These are phyloP conservation scores for Pleurostoma richardsiae DNA, from an alignment of 2,329 filamentous ascomycete genomes.

Conservation along the genomic window DNA sequence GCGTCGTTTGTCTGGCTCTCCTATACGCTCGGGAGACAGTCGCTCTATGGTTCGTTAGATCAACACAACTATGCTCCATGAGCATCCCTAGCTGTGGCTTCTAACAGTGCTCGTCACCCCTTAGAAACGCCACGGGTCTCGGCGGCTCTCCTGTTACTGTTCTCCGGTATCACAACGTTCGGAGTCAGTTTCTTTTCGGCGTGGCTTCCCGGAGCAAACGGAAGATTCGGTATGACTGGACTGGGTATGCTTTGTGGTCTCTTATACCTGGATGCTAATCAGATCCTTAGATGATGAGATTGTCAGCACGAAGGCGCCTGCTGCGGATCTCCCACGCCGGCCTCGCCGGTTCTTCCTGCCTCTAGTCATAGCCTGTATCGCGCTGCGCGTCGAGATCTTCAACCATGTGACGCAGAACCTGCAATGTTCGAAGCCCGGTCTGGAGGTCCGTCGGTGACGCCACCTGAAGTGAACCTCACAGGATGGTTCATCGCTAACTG, in stretches of 20 bases:
- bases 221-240: constrained; percentile 32
- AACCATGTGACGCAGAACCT: constrained; percentile 38
- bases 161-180: constrained; percentile 37
- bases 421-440: constrained; percentile 44
- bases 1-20: constrained; percentile 44
- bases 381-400: constrained; percentile 42
- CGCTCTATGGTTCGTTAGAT: constrained; percentile 24
- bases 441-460: constrained; percentile 33
- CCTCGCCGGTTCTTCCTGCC: constrained; percentile 42
- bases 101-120: too few species aligned
- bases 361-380: constrained; percentile 35
- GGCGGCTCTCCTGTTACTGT: constrained; percentile 37
- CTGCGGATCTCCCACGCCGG: constrained; percentile 34
- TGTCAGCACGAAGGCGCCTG: constrained; percentile 25
- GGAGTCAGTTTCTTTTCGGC: constrained; percentile 33
- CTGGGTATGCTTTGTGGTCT: not conserved
- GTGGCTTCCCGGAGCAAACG: constrained; percentile 41
- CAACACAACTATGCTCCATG: too few species aligned
- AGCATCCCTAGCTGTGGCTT: too few species aligned
- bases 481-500: too few species aligned
- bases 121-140: constrained; percentile 45
- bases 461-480: too few species aligned
- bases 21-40: constrained; percentile 37
- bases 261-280: not conserved
- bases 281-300: constrained; percentile 14